Conservation (phyloP, 208 protist genomes). For the Crithidia brevicula region DNA sequence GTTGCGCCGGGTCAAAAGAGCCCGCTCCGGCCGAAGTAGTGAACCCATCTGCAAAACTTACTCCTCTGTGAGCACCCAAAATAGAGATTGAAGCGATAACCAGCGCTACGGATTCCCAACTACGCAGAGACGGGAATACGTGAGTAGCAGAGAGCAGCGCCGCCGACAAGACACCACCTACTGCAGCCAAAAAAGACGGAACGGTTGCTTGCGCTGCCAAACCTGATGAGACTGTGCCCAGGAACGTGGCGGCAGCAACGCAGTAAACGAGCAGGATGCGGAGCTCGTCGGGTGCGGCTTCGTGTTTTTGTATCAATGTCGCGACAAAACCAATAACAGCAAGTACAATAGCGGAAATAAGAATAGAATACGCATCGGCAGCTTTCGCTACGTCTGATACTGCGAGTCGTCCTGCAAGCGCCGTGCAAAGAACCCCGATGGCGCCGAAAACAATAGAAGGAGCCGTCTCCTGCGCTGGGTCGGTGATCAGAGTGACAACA, state of each 20-base stretch:
- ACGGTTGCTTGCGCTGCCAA: neutral
- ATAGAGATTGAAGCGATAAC: neutral
- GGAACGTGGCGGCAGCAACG: neutral
- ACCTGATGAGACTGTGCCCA: neutral
- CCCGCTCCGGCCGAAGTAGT: neutral
- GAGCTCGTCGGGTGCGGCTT: conserved; percentile 15
- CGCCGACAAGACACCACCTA: neutral
- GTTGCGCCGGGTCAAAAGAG: conserved; percentile 16
- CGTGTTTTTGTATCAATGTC: conserved; percentile 11
- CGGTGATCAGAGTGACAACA: neutral
- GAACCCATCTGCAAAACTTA: conserved; percentile 3
- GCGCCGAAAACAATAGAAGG: neutral
- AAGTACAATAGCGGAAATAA: conserved; percentile 9
- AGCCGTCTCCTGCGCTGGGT: conserved; percentile 3
- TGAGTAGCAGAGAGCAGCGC: neutral
- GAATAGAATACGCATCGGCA: conserved; percentile 12
- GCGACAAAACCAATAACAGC: conserved; percentile 16
- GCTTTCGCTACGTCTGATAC: conserved; percentile 7
- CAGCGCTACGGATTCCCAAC: conserved; percentile 15
- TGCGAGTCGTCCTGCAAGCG: conserved; percentile 12
- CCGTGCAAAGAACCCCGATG: conserved; percentile 7
- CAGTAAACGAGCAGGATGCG: conserved; percentile 14
- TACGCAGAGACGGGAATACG: conserved; percentile 7
- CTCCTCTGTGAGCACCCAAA: conserved; percentile 9
- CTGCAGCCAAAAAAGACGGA: neutral